Evolutionary conservation across 805 yeast species (phyloP).

Genomic region (Saccharomyces eubayanus): DNA sequence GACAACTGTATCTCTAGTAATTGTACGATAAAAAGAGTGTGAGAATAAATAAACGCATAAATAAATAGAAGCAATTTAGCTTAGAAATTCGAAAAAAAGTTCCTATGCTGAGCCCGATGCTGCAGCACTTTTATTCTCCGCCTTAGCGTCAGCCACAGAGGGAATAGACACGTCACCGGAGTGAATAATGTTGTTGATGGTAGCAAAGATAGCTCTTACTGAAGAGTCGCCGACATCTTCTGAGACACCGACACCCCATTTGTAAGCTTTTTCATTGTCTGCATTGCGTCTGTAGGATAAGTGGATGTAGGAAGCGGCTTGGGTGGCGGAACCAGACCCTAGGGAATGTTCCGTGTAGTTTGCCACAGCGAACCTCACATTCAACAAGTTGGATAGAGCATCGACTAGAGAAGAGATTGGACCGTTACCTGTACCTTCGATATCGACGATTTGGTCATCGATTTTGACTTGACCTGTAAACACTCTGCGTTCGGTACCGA

Average conservation of each 20-base stretch:
- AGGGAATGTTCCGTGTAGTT: constrained; percentile 66
- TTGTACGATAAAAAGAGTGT: background rate
- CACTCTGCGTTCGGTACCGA: constrained; percentile 35
- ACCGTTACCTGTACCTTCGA: constrained; percentile 64
- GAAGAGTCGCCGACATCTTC: constrained; percentile 87
- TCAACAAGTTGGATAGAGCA: constrained; percentile 48
- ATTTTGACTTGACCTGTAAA: constrained; percentile 37
- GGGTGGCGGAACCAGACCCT: constrained; percentile 61
- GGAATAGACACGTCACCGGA: constrained; percentile 19
- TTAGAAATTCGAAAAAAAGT: background rate
- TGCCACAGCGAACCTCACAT: constrained; percentile 50
- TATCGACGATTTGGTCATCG: constrained; percentile 27
- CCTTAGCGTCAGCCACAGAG: constrained; percentile 6
- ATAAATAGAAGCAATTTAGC: background rate
- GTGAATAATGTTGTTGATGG: constrained; percentile 39
- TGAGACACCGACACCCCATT: constrained; percentile 91
- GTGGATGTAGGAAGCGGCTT: constrained; percentile 71
- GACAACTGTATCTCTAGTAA: background rate
- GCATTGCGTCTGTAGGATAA: constrained; percentile 39
- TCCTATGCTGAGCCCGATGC: constrained; percentile 12
- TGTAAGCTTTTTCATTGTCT: constrained; percentile 34
- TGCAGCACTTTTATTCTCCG: constrained; percentile 2
- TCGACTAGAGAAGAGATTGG: constrained; percentile 68
- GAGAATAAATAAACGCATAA: constrained; percentile 1
- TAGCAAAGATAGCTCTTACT: constrained; percentile 54